phyloP scores from a whole-genome alignment of 768 basidiomycete genomes.

The Cystobasidium ongulense region DNA sequence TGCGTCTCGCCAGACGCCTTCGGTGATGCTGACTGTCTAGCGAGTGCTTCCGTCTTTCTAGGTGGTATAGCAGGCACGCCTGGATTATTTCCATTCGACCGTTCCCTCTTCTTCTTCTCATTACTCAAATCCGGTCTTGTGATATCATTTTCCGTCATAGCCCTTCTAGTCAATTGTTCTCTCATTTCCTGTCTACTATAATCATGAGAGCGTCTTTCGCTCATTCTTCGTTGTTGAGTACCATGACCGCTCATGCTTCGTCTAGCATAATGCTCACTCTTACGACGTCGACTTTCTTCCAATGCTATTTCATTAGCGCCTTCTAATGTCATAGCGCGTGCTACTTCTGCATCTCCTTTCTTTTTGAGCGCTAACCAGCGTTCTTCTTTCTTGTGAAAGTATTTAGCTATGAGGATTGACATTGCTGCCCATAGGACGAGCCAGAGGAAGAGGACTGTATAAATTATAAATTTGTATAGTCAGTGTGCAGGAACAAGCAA shows the following conservation, averaged over 20 bases:
- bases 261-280: background rate
- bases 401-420: slow-evolving; percentile 3
- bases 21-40: background rate
- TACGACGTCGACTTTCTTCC: background rate
- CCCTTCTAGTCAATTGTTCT: background rate
- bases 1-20: background rate
- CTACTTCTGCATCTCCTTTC: slow-evolving; percentile 13
- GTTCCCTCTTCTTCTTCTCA: background rate
- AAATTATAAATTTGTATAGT: background rate
- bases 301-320: background rate
- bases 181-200: background rate
- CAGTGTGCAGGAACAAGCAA: too few relatives aligned
- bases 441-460: slow-evolving; percentile 37
- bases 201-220: background rate
- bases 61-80: background rate
- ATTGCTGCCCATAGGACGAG: background rate
- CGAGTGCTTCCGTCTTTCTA: background rate
- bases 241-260: background rate
- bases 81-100: background rate
- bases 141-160: background rate
- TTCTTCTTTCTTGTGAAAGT: slow-evolving; percentile 17
- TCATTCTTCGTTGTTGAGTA: background rate
- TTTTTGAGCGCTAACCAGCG: slow-evolving; percentile 4
- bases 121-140: background rate
- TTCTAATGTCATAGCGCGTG: slow-evolving; percentile 17